These are phyloP conservation scores for Cladosporium phlei DNA, from an alignment of 2,329 filamentous ascomycete genomes.

Conservation along the genomic window DNA sequence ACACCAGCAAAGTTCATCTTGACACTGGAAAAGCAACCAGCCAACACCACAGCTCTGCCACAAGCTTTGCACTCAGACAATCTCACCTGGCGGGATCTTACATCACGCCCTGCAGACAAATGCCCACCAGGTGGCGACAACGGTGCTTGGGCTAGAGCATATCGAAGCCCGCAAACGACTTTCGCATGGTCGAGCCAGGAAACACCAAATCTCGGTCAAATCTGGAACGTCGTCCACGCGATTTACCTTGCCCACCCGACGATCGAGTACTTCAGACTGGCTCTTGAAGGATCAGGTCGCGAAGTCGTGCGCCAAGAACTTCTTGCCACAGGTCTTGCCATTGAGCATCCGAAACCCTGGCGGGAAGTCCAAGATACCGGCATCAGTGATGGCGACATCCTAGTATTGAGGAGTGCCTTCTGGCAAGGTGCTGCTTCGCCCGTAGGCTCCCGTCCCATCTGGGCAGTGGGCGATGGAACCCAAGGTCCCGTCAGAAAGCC, in stretches of 20 bases:
- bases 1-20: slow-evolving; percentile 25
- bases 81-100: slow-evolving; percentile 37
- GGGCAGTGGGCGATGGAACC: slow-evolving; percentile 22
- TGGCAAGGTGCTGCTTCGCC: slow-evolving; percentile 43
- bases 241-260: slow-evolving; percentile 42
- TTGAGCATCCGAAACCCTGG: slow-evolving; percentile 37
- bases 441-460: slow-evolving; percentile 39
- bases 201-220: slow-evolving; percentile 41
- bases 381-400: slow-evolving; percentile 38
- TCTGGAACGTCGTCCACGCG: slow-evolving; percentile 46
- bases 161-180: slow-evolving; percentile 39
- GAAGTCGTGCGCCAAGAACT: slow-evolving; percentile 38
- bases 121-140: slow-evolving; percentile 28
- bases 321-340: slow-evolving; percentile 40
- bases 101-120: slow-evolving; percentile 21
- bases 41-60: slow-evolving; percentile 30
- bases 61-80: slow-evolving; percentile 37
- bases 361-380: slow-evolving; percentile 21
- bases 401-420: slow-evolving; percentile 49
- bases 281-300: slow-evolving; percentile 35
- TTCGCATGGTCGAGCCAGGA: slow-evolving; percentile 38
- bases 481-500: slow-evolving; percentile 18
- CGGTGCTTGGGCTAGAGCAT: slow-evolving; percentile 41
- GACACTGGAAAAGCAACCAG: slow-evolving; percentile 33
- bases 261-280: slow-evolving; percentile 42